Evolutionary conservation across 352 stramenopile genomes (phyloP), one percentile per base, ranked within the genome.

Genomic region (Pythium vanterpoolii): DNA sequence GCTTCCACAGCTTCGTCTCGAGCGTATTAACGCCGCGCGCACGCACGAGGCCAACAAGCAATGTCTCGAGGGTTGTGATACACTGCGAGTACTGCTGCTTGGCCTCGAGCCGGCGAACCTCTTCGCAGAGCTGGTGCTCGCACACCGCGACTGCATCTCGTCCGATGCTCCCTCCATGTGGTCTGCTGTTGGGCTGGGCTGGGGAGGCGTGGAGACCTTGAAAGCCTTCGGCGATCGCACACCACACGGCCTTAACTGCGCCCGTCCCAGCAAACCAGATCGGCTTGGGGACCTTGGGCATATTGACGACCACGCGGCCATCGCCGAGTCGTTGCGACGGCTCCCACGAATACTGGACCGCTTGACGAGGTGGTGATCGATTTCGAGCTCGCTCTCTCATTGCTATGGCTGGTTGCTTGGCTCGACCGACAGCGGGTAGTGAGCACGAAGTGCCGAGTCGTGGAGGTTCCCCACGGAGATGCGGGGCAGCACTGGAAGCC

Each of bases 201-300:
- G 56, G 63, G 0, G 57, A 66, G 19, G 45, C 14, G 16, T 71
- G 49, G 24, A 76, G 53, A 23, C 55, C 58, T n/a, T 66, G 55
- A 3, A 84, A 87, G 0, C 75, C 78, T 2, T 86, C 68, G 0
- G 82, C 78, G 7, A 96, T 51, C 1, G 77, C 74, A 52, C 82
- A 89, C 88, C 88, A 96, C 26, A 94, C 82, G 4, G 86, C 83
- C 47, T 93, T 85, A 11, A 95, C 73, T 18, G 83, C 74, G 2
- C 88, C 87, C 4, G 82, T 93, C 3, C 87, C 87, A 18, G 76
- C 73, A 61, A 93, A 95, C 88, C 88, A 96, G 39, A 96, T 90
- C 9, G 83, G 86, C 43, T 71, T 72, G 6, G 87, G 86, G 14
- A 90, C 69, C 39, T 80, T 86, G 3, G 87, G 87, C 70, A 95